These are phyloP conservation scores for Fusarium verticillioides DNA, from an alignment of 2,329 filamentous ascomycete species.

Conservation along the genomic window DNA sequence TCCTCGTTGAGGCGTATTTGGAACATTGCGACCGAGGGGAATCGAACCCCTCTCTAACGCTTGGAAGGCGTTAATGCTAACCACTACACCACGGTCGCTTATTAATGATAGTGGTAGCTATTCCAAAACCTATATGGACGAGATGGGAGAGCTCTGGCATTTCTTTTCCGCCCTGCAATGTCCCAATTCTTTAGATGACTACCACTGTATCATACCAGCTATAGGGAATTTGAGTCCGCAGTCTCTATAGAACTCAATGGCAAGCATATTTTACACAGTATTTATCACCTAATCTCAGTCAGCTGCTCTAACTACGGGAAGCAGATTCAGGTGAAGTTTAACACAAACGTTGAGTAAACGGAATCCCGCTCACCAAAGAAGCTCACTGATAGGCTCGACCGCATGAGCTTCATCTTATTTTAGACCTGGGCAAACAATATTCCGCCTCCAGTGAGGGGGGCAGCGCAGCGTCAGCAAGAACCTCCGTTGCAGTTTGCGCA, in stretches of 20 bases:
- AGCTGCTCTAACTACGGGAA: not conserved
- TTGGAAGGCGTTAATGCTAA: slow-evolving; percentile 30
- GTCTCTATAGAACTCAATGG: too few species aligned
- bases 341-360: not conserved
- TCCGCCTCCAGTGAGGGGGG: not conserved
- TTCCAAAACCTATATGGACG: fast-evolving
- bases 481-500: not conserved
- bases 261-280: not conserved
- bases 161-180: not conserved
- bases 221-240: not conserved
- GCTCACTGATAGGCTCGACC: not conserved
- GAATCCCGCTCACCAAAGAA: not conserved
- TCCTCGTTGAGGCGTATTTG: fast-evolving
- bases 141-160: fast-evolving
- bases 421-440: not conserved
- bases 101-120: fast-evolving
- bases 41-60: slow-evolving; percentile 27
- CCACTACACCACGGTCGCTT: slow-evolving; percentile 25
- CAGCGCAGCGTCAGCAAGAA: not conserved
- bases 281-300: too few species aligned
- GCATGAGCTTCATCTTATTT: not conserved
- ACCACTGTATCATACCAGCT: not conserved
- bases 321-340: not conserved
- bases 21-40: slow-evolving; percentile 5
- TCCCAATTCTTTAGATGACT: not conserved